These are phyloP conservation scores for Dioscorea cayenensis DNA, from an alignment of 116 monocot genomes.

Conservation along the genomic window DNA sequence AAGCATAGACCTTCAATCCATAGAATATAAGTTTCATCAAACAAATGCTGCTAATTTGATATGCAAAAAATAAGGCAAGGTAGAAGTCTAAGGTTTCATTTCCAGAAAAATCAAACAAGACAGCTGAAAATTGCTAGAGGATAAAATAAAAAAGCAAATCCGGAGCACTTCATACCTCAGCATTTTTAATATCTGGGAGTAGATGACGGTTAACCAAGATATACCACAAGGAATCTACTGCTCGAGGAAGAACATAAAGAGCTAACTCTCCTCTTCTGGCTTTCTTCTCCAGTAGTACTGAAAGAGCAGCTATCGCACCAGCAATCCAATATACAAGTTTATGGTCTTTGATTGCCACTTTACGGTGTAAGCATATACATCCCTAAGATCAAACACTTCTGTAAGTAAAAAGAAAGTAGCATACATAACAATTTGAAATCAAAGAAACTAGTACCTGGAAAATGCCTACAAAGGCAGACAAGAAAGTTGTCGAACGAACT, in stretches of 20 bases:
- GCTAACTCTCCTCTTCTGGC: constrained; percentile 85
- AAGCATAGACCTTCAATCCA: no score
- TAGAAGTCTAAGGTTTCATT: neutral
- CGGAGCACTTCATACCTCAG: constrained; percentile 54
- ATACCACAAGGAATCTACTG: constrained; percentile 94
- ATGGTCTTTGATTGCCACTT: constrained; percentile 77
- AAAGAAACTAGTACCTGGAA: constrained; percentile 64
- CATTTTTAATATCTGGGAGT: constrained; percentile 77
- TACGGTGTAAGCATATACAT: constrained; percentile 83
- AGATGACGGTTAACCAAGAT: constrained; percentile 80
- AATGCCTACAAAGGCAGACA: constrained; percentile 90
- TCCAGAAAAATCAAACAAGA: neutral
- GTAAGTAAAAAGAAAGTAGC: neutral
- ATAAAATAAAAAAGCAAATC: neutral
- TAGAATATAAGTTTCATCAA: no score
- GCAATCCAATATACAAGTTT: constrained; percentile 88
- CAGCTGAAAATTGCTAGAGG: neutral
- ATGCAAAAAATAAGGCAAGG: no score
- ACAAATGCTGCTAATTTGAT: no score
- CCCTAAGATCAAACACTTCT: constrained; percentile 28
- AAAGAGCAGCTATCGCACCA: constrained; percentile 75
- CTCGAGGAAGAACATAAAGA: constrained; percentile 94
- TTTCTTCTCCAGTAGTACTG: constrained; percentile 92
- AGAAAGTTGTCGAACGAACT: constrained; percentile 81
- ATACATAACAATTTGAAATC: neutral